Conservation (phyloP, 257 asterid genomes). For the Solanum stenotomum region DNA sequence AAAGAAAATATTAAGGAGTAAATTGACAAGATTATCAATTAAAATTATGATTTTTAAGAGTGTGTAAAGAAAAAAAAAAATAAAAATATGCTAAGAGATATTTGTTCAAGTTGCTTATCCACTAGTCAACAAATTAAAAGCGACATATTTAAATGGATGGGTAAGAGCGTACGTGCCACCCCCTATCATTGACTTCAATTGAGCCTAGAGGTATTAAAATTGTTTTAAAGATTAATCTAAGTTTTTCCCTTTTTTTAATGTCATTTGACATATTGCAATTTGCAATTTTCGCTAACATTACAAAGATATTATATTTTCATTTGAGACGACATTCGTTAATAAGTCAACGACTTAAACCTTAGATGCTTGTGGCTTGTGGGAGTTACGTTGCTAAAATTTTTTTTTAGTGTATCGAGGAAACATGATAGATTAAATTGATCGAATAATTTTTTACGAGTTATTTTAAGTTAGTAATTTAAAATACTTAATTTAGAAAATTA, state of each 20-base stretch:
- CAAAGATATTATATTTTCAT: neutral
- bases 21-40: too few species aligned
- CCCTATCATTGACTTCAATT: neutral
- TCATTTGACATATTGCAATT: neutral
- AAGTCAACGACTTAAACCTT: neutral
- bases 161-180: neutral
- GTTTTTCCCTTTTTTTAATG: neutral
- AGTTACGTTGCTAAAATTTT: neutral
- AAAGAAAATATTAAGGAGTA: too few species aligned
- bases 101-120: neutral
- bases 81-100: too few species aligned
- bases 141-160: neutral
- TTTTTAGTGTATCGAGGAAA: neutral
- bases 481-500: too few species aligned
- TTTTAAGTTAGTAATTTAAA: too few species aligned
- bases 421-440: neutral
- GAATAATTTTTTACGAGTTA: too few species aligned
- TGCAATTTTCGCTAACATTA: neutral
- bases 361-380: neutral
- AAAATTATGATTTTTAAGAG: neutral
- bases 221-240: neutral
- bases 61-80: neutral
- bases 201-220: neutral
- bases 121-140: neutral
- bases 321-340: neutral